These are phyloP conservation scores for Quillaja saponaria DNA, from an alignment of 306 rosid species.

Conservation along the genomic window DNA sequence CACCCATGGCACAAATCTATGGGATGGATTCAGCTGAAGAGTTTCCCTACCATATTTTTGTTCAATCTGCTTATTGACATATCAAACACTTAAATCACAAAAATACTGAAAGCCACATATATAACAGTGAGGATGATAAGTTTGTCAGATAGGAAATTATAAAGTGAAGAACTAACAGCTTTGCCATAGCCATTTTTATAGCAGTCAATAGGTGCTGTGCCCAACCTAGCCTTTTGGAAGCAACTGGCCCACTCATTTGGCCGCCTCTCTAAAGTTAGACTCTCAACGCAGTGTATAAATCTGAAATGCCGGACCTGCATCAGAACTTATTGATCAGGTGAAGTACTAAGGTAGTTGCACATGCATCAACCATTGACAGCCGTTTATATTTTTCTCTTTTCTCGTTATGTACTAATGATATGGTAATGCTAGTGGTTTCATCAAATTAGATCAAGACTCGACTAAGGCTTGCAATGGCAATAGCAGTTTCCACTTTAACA, in stretches of 20 bases:
- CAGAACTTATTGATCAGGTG: too few species aligned
- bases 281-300: conserved; percentile 69
- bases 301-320: conserved; percentile 60
- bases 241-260: conserved; percentile 62
- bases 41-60: conserved; percentile 60
- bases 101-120: too few species aligned
- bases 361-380: too few species aligned
- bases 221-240: conserved; percentile 59
- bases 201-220: conserved; percentile 59
- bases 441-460: too few species aligned
- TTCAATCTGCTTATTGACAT: conserved; percentile 54
- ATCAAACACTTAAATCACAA: background rate
- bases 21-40: conserved; percentile 59
- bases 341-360: too few species aligned
- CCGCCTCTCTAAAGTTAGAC: conserved; percentile 40
- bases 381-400: too few species aligned
- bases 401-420: too few species aligned
- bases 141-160: background rate
- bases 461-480: too few species aligned
- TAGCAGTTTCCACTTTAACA: too few species aligned
- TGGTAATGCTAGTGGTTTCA: too few species aligned
- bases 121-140: too few species aligned
- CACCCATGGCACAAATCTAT: conserved; percentile 84
- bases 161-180: conserved; percentile 40
- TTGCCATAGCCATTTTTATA: conserved; percentile 67